phyloP scores from a whole-genome alignment of 495 filamentous ascomycete species.

The Cenococcum geophilum region DNA sequence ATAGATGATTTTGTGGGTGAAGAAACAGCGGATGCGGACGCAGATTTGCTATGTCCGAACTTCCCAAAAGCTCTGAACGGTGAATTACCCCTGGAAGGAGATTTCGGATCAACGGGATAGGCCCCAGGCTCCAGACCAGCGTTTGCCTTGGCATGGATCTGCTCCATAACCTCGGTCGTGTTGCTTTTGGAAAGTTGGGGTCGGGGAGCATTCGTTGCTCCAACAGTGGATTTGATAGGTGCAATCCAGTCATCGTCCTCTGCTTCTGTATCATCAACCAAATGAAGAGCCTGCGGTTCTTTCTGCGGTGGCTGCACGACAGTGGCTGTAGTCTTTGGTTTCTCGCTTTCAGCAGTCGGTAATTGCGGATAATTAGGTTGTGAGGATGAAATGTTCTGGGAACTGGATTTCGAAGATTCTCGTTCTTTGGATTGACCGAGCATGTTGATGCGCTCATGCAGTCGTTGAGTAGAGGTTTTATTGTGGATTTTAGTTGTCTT shows the following conservation, averaged over 20 bases:
- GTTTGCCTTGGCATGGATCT: slow-evolving; percentile 34
- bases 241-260: slow-evolving; percentile 75
- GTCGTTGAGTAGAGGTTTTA: slow-evolving; percentile 82
- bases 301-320: slow-evolving; percentile 10
- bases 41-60: slow-evolving; percentile 48
- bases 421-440: slow-evolving; percentile 57
- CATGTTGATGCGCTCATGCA: slow-evolving; percentile 91
- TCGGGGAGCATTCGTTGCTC: slow-evolving; percentile 23
- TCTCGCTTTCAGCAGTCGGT: slow-evolving; percentile 37
- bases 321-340: slow-evolving; percentile 28
- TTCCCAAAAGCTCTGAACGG: slow-evolving; percentile 9
- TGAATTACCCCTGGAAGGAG: not conserved
- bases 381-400: slow-evolving; percentile 28
- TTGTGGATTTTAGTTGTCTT: slow-evolving; percentile 58
- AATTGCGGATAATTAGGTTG: slow-evolving; percentile 54
- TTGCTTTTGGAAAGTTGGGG: slow-evolving; percentile 49
- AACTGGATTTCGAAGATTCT: slow-evolving; percentile 5
- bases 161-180: slow-evolving; percentile 55
- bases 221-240: slow-evolving; percentile 35
- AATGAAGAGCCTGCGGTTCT: not conserved
- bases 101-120: slow-evolving; percentile 6
- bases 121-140: not conserved
- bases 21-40: slow-evolving; percentile 49
- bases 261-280: slow-evolving; percentile 35
- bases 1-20: slow-evolving; percentile 36